Evolutionary conservation across 306 rosid species (phyloP).

Genomic region (Vigna mungo): DNA sequence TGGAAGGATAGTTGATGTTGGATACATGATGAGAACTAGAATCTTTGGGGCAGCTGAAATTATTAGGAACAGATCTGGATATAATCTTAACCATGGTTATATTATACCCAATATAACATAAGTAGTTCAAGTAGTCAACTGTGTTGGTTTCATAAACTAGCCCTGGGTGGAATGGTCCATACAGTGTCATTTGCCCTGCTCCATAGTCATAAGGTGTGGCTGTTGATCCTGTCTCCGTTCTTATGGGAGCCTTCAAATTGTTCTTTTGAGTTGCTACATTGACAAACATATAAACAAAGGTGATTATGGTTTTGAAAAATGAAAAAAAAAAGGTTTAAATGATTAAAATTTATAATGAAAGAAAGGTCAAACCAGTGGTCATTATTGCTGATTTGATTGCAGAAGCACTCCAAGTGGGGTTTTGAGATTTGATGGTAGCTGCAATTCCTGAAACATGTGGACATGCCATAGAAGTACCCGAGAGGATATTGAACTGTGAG

Average conservation of each 20-base stretch:
- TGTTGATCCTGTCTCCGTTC: background rate
- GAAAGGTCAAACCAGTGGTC: background rate
- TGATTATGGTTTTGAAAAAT: too few species aligned
- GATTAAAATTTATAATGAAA: too few species aligned
- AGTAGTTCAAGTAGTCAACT: background rate
- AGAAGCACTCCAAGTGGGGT: slow-evolving; percentile 2
- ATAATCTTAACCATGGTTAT: background rate
- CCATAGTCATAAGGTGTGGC: background rate
- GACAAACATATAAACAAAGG: background rate
- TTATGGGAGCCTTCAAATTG: background rate
- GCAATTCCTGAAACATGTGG: background rate
- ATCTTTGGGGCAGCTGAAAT: slow-evolving; percentile 65
- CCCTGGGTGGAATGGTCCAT: background rate
- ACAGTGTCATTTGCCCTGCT: background rate
- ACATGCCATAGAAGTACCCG: slow-evolving; percentile 1
- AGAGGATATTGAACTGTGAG: background rate
- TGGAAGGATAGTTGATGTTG: slow-evolving; percentile 87
- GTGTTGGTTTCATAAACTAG: slow-evolving; percentile 4
- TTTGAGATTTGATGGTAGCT: background rate
- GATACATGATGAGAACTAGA: slow-evolving; percentile 57
- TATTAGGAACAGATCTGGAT: slow-evolving; percentile 51
- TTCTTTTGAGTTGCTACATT: background rate
- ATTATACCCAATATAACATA: background rate
- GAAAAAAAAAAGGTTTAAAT: too few species aligned
- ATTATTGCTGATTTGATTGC: slow-evolving; percentile 6